Base-by-base conservation (phyloP, 192 early-diverging fungal genomes). In the Coemansia sp. region DNA sequence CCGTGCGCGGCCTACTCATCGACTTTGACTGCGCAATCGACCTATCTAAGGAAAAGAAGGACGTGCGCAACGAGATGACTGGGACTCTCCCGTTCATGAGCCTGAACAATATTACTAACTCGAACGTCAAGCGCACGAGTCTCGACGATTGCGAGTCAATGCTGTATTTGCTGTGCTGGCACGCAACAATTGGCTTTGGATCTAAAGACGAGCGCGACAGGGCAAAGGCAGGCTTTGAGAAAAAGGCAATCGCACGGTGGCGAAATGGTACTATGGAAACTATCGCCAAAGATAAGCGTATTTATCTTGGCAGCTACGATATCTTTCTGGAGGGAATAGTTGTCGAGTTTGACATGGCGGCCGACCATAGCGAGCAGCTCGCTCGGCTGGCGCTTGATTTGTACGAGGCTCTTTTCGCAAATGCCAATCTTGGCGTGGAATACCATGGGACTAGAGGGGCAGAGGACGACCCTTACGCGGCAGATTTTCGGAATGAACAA, bases 71-170 rank as follows among this genome's bases (percentile, higher is more conserved):
- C n/a, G n/a, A n/a, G n/a, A n/a, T n/a, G n/a, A n/a, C n/a, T n/a
- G n/a, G 2, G 14, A 73, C 70, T 0, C 20, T 62, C 0, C 66
- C 64, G n/a, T 79, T 69, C 14, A 73, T 73, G 67, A 67, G 63
- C 37, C 65, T 79, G 28, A 60, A 51, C 53, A 73, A 73, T 31
- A 48, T 79, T 13, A 51, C 31, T 2, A 31, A 34, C 3, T n/a
- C n/a, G 0, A 5, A 26, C 3, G 46, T n/a, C 2, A 14, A 18
- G 33, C 51, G 39, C 45, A 35, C 65, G 8, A 56, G 42, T 21
- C 65, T 67, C 26, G 65, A n/a, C n/a, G n/a, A n/a, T n/a, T n/a
- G n/a, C n/a, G n/a, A n/a, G n/a, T n/a, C n/a, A n/a, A n/a, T n/a
- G 9, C 57, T 67, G 0, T 67, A 67, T 59, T 13, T 60, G 0